Percentiles rank a stretch among this genome's conserved stretches.
These are phyloP conservation scores for Globomyces sp. DNA, from an alignment of 371 early-diverging fungal genomes.

Conservation along the genomic window DNA sequence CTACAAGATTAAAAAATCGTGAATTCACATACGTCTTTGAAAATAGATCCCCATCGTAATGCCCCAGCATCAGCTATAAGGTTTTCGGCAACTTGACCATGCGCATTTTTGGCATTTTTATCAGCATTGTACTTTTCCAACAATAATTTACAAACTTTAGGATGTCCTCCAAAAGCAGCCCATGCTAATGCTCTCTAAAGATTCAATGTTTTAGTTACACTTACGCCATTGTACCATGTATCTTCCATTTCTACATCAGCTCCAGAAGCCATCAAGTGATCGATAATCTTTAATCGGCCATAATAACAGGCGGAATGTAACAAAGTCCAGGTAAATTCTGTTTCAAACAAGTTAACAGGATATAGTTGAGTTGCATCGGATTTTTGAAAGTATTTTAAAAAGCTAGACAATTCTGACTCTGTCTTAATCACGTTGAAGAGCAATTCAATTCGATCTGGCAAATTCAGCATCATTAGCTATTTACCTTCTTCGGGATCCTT, in stretches of 20 bases:
- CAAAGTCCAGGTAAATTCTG: constrained; percentile 79
- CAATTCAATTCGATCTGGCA: too few relatives aligned
- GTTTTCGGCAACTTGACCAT: constrained; percentile 72
- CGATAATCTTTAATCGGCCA: constrained; percentile 67
- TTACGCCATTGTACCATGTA: constrained; percentile 73
- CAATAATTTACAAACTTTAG: constrained; percentile 47
- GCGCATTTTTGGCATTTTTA: constrained; percentile 59
- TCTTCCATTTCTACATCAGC: constrained; percentile 80
- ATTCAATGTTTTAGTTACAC: neutral
- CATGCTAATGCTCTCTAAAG: constrained; percentile 77
- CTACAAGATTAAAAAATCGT: too few relatives aligned
- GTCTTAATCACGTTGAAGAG: too few relatives aligned
- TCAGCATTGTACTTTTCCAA: constrained; percentile 68
- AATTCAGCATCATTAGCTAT: too few relatives aligned
- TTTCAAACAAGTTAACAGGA: constrained; percentile 39
- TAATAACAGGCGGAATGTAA: constrained; percentile 84
- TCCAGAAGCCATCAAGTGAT: constrained; percentile 65
- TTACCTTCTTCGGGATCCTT: too few relatives aligned
- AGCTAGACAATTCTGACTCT: too few relatives aligned
- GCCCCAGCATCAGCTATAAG: constrained; percentile 63
- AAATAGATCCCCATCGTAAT: constrained; percentile 57
- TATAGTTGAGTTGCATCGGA: too few relatives aligned
- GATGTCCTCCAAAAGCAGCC: constrained; percentile 82
- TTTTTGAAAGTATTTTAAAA: too few relatives aligned
- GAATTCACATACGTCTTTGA: constrained; percentile 17